phyloP scores from a whole-genome alignment of 2,329 filamentous ascomycete genomes.

The Fusarium stilboides region DNA sequence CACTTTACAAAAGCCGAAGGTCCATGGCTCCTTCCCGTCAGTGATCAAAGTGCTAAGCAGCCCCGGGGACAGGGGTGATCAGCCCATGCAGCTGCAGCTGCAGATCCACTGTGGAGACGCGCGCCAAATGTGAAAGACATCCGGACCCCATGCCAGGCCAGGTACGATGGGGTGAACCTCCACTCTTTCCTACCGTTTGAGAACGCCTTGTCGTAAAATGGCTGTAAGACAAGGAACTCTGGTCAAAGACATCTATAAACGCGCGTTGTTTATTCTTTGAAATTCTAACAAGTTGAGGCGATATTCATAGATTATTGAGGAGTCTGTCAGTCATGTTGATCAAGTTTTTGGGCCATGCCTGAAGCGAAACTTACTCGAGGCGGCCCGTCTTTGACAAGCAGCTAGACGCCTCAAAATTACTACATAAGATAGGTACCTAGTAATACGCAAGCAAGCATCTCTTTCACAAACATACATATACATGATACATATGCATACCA shows the following conservation, averaged over 20 bases:
- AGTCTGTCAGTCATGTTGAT: neutral
- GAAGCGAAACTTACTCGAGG: neutral
- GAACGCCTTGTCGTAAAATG: constrained; percentile 13
- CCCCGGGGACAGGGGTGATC: constrained; percentile 33
- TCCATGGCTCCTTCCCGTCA: constrained; percentile 32
- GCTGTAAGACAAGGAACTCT: constrained; percentile 10
- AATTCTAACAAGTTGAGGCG: neutral
- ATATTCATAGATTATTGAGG: neutral
- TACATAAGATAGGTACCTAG: no score
- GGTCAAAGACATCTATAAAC: neutral
- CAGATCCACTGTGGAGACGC: constrained; percentile 42
- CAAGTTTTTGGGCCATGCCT: constrained; percentile 4
- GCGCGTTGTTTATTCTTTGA: neutral
- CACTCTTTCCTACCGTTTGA: constrained; percentile 17
- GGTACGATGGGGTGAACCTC: neutral
- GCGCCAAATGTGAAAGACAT: constrained; percentile 38
- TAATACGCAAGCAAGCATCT: no score
- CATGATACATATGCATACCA: neutral
- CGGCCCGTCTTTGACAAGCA: constrained; percentile 1
- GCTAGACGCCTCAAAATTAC: constrained; percentile 16
- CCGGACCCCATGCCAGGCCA: constrained; percentile 11
- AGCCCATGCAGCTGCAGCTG: constrained; percentile 44
- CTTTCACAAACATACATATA: constrained; percentile 14
- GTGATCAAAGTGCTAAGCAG: constrained; percentile 34
- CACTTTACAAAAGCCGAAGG: constrained; percentile 31